Evolutionary conservation across 1,139 yeast genomes (phyloP), one percentile per base, ranked within the genome.

Genomic region (Meyerozyma smithsonii): DNA sequence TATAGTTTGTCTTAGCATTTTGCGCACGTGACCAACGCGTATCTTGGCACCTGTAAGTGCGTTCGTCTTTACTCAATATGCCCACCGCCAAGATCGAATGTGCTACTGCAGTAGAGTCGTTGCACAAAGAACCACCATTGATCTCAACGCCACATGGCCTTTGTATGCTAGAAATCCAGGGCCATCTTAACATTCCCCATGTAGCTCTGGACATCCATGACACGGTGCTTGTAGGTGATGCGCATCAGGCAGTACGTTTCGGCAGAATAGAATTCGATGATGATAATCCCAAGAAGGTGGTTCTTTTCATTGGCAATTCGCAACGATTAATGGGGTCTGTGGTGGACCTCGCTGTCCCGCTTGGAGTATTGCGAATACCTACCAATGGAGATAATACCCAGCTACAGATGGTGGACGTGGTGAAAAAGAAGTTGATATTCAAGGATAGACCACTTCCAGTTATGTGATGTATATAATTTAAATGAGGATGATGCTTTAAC

Each of bases 391-490:
- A 39, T 3, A 21, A 33, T 4, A 47, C 51, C 8, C 50, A 53
- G 2, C 45, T 41, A 25, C 35, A 37, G n/a, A 62, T 83, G 50
- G 59, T 79, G n/a, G 90, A 83, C 55, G 60, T 84, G 1, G 69
- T 84, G 7, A 61, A 60, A 28, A 70, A 72, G 42, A 81, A 81
- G 52, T 57, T 82, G 16, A 66, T 81, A 5, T 84, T 84, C 52
- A 76, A 72, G 41, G 74, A 77, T 30, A 66, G 92, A 45, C 90
- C 92, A 0, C 62, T 84, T 41, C 92, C 92, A 4, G 80, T 84
- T 39, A 83, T 83, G 89, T 82, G 56, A 62, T 12, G 10, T 30
- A 10, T 17, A 17, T 3, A 5, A 18, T 19, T 26, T 26, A 26
- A 26, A 12, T 30, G 16, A n/a, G n/a, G n/a, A n/a, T n/a, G n/a